Percentiles rank a stretch among this genome's conserved stretches.
Evolutionary conservation across 208 protist species (phyloP).

Genomic region (Crithidia fasciculata): DNA sequence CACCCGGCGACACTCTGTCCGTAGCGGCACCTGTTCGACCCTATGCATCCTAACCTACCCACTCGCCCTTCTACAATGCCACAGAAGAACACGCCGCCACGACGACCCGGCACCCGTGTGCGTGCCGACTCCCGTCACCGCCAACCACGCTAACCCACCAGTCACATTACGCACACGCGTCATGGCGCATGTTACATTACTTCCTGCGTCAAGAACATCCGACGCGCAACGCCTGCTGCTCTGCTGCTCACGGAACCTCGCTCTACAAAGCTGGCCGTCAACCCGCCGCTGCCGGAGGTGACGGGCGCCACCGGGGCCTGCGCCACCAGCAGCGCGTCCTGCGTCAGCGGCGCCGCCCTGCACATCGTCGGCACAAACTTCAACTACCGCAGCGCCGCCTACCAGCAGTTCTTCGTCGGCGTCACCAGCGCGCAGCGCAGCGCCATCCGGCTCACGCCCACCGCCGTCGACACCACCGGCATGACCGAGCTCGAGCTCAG

Average conservation of each 20-base stretch:
- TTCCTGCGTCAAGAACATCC: slow-evolving; percentile 35
- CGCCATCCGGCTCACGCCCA: too few relatives aligned
- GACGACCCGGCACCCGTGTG: slow-evolving; percentile 22
- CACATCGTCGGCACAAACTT: slow-evolving; percentile 37
- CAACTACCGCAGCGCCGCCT: slow-evolving; percentile 24
- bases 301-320: slow-evolving; percentile 35
- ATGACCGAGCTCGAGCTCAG: too few relatives aligned
- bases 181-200: slow-evolving; percentile 49
- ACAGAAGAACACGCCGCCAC: neutral
- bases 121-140: slow-evolving; percentile 8
- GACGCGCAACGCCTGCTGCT: slow-evolving; percentile 29
- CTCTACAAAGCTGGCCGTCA: slow-evolving; percentile 30
- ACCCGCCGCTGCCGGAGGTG: slow-evolving; percentile 36
- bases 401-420: slow-evolving; percentile 40
- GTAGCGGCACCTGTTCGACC: slow-evolving; percentile 41
- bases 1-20: slow-evolving; percentile 33
- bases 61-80: slow-evolving; percentile 44
- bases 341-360: slow-evolving; percentile 29
- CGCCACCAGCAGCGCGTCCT: slow-evolving; percentile 31
- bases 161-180: slow-evolving; percentile 23
- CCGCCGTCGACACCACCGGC: too few relatives aligned
- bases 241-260: slow-evolving; percentile 24
- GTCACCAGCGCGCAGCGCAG: slow-evolving; percentile 1
- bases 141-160: slow-evolving; percentile 26
- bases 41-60: slow-evolving; percentile 24